Evolutionary conservation across 208 protist species (phyloP), one percentile per base, ranked within the genome.

Genomic region (Leptomonas pyrrhocoris): DNA sequence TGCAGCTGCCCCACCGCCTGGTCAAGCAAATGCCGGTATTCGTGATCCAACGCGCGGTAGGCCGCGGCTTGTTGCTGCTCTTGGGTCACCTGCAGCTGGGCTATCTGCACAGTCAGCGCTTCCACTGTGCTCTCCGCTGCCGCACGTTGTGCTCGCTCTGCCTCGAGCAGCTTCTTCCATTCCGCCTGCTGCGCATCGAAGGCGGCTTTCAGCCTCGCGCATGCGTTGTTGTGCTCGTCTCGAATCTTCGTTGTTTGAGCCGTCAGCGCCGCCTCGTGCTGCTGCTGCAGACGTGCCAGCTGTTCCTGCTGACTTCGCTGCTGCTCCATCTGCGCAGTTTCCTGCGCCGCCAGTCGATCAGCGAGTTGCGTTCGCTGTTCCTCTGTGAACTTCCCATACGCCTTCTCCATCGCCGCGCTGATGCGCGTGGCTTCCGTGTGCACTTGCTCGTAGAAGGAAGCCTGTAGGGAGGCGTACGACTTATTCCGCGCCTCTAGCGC

Each of bases 401-500:
- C 68, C 6, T 71, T 15, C 31, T 78, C 72, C 43, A 74, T 75
- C 12, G 59, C 54, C 1, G 66, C 55, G 18, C 77, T 72, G 25
- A 83, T 7, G 8, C 49, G 43, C 19, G 59, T 62, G 0, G 62
- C 66, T 23, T 79, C 64, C 25, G 68, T 60, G 8, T 72, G 67
- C 30, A 83, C 61, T 34, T 72, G 69, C 9, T 49, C 34, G 55
- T 74, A 73, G 56, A 77, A 31, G 8, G 67, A 71, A 34, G 68
- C 61, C 58, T 85, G 76, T 13, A 62, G 31, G 4, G 51, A 51
- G 7, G 70, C 73, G 34, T 64, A 68, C 19, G 72, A 51, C 11
- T 53, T 51, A 15, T 77, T 77, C 21, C 68, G 74, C 27, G 45
- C 68, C 28, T 83, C 73, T 3, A 88, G 50, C 9, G 74, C 71